Evolutionary conservation across 1,284 basidiomycete genomes (phyloP).

Genomic region (Inonotus obliquus): DNA sequence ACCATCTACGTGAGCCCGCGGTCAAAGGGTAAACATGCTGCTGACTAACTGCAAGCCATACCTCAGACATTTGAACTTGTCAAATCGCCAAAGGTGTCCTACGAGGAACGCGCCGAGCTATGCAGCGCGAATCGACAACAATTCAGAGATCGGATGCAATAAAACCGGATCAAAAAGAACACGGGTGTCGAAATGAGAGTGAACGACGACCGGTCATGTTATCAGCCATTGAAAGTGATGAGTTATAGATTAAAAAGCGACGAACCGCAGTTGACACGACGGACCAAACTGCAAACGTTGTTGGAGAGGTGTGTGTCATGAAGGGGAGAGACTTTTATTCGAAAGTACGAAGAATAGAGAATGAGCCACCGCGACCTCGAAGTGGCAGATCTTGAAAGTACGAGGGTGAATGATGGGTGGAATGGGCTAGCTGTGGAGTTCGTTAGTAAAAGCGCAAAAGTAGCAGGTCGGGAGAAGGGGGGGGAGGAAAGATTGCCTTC

Average conservation of each 20-base stretch:
- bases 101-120: slow-evolving; percentile 61
- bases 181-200: not conserved
- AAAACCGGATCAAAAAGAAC: not conserved
- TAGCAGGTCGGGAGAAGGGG: not conserved
- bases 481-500: not conserved
- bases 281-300: slow-evolving; percentile 58
- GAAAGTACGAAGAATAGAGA: too few species aligned
- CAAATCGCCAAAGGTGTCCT: slow-evolving; percentile 74
- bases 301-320: slow-evolving; percentile 65
- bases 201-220: not conserved
- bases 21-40: not conserved
- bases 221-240: not conserved
- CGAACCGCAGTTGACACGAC: slow-evolving; percentile 47
- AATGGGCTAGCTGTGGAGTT: not conserved
- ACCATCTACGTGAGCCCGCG: slow-evolving; percentile 48
- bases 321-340: too few species aligned
- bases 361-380: too few species aligned
- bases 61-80: slow-evolving; percentile 68
- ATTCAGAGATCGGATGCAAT: not conserved
- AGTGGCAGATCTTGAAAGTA: too few species aligned
- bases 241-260: slow-evolving; percentile 6
- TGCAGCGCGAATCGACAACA: not conserved
- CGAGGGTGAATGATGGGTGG: not conserved
- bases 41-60: slow-evolving; percentile 22
- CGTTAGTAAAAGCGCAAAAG: too few species aligned